Percentiles rank a stretch among this genome's conserved stretches.
phyloP scores from a whole-genome alignment of 2,329 filamentous ascomycete species.

The Talaromyces albobiverticillius region DNA sequence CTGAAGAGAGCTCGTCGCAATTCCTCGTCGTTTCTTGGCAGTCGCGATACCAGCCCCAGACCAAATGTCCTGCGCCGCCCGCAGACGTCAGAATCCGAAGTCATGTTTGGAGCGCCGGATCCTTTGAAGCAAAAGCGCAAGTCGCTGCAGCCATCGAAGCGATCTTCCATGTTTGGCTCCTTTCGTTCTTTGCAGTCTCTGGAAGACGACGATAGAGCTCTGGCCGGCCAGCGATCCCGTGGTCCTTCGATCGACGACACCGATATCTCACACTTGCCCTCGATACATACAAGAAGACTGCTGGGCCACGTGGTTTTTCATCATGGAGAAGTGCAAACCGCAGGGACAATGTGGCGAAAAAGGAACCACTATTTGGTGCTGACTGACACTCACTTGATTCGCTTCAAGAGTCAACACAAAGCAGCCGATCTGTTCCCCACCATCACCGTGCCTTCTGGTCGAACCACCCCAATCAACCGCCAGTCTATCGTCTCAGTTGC shows the following conservation, averaged over 20 bases:
- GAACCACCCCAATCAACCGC: slow-evolving; percentile 46
- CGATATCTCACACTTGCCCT: slow-evolving; percentile 26
- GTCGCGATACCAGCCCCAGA: slow-evolving; percentile 25
- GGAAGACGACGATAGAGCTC: slow-evolving; percentile 52
- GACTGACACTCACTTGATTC: slow-evolving; percentile 65
- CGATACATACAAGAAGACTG: slow-evolving; percentile 28
- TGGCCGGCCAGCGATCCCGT: slow-evolving; percentile 48
- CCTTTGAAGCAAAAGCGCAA: slow-evolving; percentile 36
- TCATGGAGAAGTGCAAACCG: slow-evolving; percentile 69
- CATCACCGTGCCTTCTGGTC: slow-evolving; percentile 42
- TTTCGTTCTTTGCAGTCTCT: slow-evolving; percentile 52
- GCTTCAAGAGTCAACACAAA: slow-evolving; percentile 66
- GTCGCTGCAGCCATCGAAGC: slow-evolving; percentile 43
- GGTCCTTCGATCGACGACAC: slow-evolving; percentile 49
- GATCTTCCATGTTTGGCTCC: slow-evolving; percentile 60
- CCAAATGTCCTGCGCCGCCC: slow-evolving; percentile 21
- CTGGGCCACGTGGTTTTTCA: slow-evolving; percentile 54
- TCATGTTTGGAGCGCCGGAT: slow-evolving; percentile 27
- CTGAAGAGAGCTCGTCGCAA: slow-evolving; percentile 34
- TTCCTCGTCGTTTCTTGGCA: slow-evolving; percentile 39
- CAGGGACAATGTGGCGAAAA: slow-evolving; percentile 67
- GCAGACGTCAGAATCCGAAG: slow-evolving; percentile 28
- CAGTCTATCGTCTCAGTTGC: slow-evolving; percentile 60
- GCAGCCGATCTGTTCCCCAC: slow-evolving; percentile 62
- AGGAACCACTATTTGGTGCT: slow-evolving; percentile 70